Percentiles rank a stretch among this genome's conserved stretches.
These are phyloP conservation scores for Solanum hybrid DNA, from an alignment of 305 asterid genomes.

Conservation along the genomic window DNA sequence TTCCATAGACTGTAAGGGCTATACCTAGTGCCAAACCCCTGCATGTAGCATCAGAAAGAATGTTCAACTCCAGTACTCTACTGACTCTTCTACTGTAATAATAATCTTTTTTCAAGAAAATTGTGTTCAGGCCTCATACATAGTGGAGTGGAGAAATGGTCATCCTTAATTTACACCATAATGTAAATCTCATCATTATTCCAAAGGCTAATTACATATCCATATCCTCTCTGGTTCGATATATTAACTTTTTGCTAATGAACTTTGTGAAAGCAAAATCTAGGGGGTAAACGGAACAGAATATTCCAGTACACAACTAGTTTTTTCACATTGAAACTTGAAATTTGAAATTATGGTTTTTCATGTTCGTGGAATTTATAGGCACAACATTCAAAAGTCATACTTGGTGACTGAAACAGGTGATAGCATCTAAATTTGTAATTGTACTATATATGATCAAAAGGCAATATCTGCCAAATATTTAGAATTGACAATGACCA, in stretches of 20 bases:
- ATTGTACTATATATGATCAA: background rate
- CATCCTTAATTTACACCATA: background rate
- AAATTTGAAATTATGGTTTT: background rate
- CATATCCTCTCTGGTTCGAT: background rate
- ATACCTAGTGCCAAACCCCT: constrained; percentile 95
- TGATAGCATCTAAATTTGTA: background rate
- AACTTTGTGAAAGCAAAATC: background rate
- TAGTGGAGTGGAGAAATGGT: background rate
- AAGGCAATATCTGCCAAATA: background rate
- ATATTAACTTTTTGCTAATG: background rate
- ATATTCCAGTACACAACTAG: background rate
- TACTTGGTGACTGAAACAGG: background rate
- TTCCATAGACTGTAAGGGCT: constrained; percentile 87
- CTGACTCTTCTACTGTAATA: background rate
- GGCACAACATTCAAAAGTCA: background rate
- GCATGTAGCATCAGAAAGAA: background rate
- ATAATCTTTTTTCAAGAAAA: background rate
- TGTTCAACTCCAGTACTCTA: background rate
- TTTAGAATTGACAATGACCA: background rate
- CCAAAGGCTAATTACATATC: background rate
- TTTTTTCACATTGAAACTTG: background rate
- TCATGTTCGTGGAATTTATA: background rate
- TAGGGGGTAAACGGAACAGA: background rate
- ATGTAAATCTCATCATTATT: background rate
- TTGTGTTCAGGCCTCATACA: background rate